Percentiles rank a stretch among this genome's conserved stretches.
phyloP scores from a whole-genome alignment of 257 asterid genomes.

The Jacaranda mimosifolia region DNA sequence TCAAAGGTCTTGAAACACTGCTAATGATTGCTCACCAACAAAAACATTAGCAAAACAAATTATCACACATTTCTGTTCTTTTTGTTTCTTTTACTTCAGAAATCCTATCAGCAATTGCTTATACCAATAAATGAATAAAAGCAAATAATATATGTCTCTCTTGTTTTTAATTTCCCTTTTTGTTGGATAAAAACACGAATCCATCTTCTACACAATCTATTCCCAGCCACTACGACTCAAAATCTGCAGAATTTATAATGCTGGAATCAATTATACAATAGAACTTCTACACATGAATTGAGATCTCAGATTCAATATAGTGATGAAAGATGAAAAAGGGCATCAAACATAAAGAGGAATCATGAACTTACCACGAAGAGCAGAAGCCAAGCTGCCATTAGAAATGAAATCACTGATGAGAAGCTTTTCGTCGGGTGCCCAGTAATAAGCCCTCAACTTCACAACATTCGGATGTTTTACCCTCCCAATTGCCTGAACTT shows the following conservation, averaged over 20 bases:
- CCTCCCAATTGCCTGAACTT: slow-evolving; percentile 90
- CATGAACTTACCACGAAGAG: slow-evolving; percentile 72
- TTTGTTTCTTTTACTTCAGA: slow-evolving; percentile 20
- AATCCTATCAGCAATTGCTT: slow-evolving; percentile 25
- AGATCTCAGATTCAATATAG: background rate
- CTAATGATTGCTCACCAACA: slow-evolving; percentile 19
- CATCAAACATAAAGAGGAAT: slow-evolving; percentile 8
- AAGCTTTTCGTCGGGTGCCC: slow-evolving; percentile 99
- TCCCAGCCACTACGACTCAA: background rate
- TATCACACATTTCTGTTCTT: slow-evolving; percentile 16
- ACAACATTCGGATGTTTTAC: slow-evolving; percentile 90
- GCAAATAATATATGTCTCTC: background rate
- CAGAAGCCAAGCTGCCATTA: slow-evolving; percentile 86
- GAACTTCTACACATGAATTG: background rate
- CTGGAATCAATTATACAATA: background rate
- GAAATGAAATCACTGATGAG: slow-evolving; percentile 92
- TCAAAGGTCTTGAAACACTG: background rate
- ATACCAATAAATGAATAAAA: slow-evolving; percentile 22
- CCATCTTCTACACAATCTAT: no score
- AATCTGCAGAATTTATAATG: background rate
- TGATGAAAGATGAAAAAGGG: background rate
- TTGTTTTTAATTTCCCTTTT: no score
- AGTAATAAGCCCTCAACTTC: slow-evolving; percentile 88
- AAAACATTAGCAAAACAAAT: slow-evolving; percentile 8
- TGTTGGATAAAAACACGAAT: no score